Percentiles rank a stretch among this genome's conserved stretches.
phyloP scores from a whole-genome alignment of 352 stramenopile genomes.

The Thalassiosira mediterranea region DNA sequence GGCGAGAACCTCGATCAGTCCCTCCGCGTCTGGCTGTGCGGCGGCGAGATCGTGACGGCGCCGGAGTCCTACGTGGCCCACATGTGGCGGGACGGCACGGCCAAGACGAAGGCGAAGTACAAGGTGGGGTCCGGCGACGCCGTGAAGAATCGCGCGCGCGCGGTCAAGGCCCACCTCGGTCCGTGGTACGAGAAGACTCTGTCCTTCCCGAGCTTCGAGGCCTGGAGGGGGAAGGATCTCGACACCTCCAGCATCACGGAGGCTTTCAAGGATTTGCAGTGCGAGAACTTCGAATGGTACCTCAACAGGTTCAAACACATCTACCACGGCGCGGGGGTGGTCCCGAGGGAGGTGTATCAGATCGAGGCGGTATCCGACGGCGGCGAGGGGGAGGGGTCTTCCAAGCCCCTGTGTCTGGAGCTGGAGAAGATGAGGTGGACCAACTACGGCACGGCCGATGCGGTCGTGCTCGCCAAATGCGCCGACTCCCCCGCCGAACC shows the following conservation, averaged over 20 bases:
- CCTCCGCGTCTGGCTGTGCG: slow-evolving; percentile 47
- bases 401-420: slow-evolving; percentile 27
- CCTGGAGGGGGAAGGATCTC: slow-evolving; percentile 23
- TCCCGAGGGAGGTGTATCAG: slow-evolving; percentile 46
- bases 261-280: slow-evolving; percentile 21
- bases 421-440: slow-evolving; percentile 44
- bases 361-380: slow-evolving; percentile 19
- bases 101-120: slow-evolving; percentile 49
- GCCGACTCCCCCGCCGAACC: slow-evolving; percentile 14
- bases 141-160: slow-evolving; percentile 39
- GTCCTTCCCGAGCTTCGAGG: slow-evolving; percentile 36
- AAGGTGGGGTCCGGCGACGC: slow-evolving; percentile 42
- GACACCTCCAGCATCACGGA: slow-evolving; percentile 49
- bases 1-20: slow-evolving; percentile 57
- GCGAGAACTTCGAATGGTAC: slow-evolving; percentile 52
- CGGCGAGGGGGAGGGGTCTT: slow-evolving; percentile 10
- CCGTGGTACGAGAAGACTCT: slow-evolving; percentile 47
- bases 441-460: slow-evolving; percentile 39
- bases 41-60: slow-evolving; percentile 47
- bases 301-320: slow-evolving; percentile 44
- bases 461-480: slow-evolving; percentile 30
- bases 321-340: slow-evolving; percentile 36
- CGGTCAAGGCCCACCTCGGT: slow-evolving; percentile 47
- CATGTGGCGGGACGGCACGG: slow-evolving; percentile 42
- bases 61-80: slow-evolving; percentile 46